Base-by-base conservation (phyloP, 306 rosid species). In the Cicer pinnatifidum region DNA sequence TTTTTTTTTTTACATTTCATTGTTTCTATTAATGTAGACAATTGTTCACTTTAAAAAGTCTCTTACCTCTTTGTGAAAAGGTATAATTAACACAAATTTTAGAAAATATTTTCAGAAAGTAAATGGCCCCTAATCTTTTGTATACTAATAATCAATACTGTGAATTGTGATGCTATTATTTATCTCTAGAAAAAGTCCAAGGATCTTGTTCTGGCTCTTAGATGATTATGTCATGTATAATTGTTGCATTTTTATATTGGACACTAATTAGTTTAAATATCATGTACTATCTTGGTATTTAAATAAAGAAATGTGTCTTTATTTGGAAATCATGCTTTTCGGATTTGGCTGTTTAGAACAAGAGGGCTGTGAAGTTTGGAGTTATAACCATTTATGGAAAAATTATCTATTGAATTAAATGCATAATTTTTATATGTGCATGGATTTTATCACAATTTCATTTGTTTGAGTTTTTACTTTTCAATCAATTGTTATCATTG, bases 171-270 rank as follows among this genome's bases (percentile, higher is more conserved):
- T 71, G 11, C n/a, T 28, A 37, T 45, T 47, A 15, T 67, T 73
- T 20, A 38, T 56, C 19, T 66, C 46, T 66, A 10, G 4, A 56
- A 64, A 19, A 46, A 19, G 19, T 13, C 46, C 37, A 12, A 17
- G 23, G 45, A 72, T 38, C 20, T 54, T 45, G 52, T 33, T 79
- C 20, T 54, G 62, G 52, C 43, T 79, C 11, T 41, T 12, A 63
- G 35, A 8, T 51, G 28, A 61, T 10, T 17, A 38, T 12, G 47
- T 35, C 28, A 62, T 52, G 60, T 44, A 40, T 52, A 39, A 39
- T 59, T 62, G 37, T 63, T 62, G 8, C 39, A 59, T 56, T 17
- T 9, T 65, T 53, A 46, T 38, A 56, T 46, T 9, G 46, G 76
- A 54, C 45, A 37, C 58, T 47, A 43, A 20, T 8, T 40, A 23